phyloP scores from a whole-genome alignment of 805 yeast species.

The Candida broadrunensis region DNA sequence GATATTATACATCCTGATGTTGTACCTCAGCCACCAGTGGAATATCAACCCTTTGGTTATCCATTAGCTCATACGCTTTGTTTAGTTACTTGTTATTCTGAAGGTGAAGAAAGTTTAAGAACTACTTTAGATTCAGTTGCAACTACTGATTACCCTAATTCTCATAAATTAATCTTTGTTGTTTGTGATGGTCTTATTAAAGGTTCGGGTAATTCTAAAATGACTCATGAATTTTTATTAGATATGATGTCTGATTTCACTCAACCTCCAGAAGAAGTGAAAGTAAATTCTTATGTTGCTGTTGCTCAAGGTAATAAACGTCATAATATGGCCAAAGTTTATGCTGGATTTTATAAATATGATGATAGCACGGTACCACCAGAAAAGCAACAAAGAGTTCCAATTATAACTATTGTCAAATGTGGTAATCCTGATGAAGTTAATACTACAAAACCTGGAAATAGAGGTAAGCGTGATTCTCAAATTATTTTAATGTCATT shows the following conservation, averaged over 20 bases:
- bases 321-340: constrained; percentile 97
- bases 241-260: constrained; percentile 77
- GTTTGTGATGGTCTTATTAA: constrained; percentile 93
- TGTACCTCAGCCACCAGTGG: constrained; percentile 88
- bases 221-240: constrained; percentile 88
- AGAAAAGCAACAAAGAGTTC: constrained; percentile 84
- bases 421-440: constrained; percentile 86
- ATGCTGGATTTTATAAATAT: constrained; percentile 90
- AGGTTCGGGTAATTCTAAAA: constrained; percentile 85
- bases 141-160: constrained; percentile 94
- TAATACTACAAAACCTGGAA: constrained; percentile 69
- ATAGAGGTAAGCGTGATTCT: constrained; percentile 95
- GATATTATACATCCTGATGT: constrained; percentile 70
- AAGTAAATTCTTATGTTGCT: constrained; percentile 86
- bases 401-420: constrained; percentile 74
- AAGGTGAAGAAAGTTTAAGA: constrained; percentile 81
- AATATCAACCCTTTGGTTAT: constrained; percentile 80
- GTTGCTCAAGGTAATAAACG: constrained; percentile 93
- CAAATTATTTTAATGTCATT: constrained; percentile 90
- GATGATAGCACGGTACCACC: constrained; percentile 69
- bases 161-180: constrained; percentile 82
- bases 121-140: constrained; percentile 89
- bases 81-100: constrained; percentile 89
- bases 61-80: constrained; percentile 56
- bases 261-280: constrained; percentile 69